These are phyloP conservation scores for Metschnikowia reukaufii DNA, from an alignment of 805 yeast species.

Conservation along the genomic window DNA sequence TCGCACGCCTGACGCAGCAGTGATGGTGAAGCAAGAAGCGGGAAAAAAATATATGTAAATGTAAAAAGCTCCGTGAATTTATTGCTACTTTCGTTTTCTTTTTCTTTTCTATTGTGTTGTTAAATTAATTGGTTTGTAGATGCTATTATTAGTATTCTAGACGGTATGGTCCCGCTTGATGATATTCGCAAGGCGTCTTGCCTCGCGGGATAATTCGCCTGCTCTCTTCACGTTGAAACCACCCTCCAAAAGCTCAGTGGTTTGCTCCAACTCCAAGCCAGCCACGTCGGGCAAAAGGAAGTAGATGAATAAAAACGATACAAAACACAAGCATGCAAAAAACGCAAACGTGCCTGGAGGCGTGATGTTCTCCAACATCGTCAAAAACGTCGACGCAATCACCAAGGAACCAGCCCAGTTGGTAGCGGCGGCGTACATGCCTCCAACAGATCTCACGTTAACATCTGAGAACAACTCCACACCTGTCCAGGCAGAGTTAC, in stretches of 20 bases:
- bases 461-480: constrained; percentile 90
- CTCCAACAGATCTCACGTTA: constrained; percentile 87
- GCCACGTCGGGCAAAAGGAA: constrained; percentile 92
- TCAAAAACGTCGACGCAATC: constrained; percentile 87
- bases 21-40: no score
- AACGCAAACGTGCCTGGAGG: constrained; percentile 94
- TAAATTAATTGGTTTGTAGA: no score
- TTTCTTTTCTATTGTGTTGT: no score
- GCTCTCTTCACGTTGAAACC: constrained; percentile 80
- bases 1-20: no score
- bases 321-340: constrained; percentile 76
- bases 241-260: constrained; percentile 72
- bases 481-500: constrained; percentile 98
- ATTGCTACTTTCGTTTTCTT: no score
- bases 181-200: constrained; percentile 26
- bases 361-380: constrained; percentile 90
- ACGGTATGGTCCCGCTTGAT: constrained; percentile 5
- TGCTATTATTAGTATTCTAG: neutral
- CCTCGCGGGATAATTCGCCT: constrained; percentile 34
- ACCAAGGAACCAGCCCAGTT: constrained; percentile 95
- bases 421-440: constrained; percentile 85
- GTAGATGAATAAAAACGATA: constrained; percentile 71
- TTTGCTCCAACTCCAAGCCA: constrained; percentile 88
- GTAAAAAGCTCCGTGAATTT: no score
- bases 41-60: no score